A percentile compares a stretch with the other conserved stretches of the same genome.
Evolutionary conservation across 2,329 filamentous ascomycete genomes (phyloP).

Genomic region (Colletotrichum sansevieriae): DNA sequence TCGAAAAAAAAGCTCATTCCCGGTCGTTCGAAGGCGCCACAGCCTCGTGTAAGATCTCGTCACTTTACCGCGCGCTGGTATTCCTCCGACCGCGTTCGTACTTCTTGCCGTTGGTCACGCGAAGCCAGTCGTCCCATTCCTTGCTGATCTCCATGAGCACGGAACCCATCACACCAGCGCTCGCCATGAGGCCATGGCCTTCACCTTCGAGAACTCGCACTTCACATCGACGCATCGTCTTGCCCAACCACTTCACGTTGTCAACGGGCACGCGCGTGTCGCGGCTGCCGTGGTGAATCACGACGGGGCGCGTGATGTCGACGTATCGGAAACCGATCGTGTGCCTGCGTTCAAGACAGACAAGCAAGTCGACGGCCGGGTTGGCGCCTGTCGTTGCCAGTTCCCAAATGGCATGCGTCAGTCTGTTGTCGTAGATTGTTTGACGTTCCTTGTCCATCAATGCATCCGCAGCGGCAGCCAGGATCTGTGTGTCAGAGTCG

Average conservation of each 20-base stretch:
- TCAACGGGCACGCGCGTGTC: conserved; percentile 94
- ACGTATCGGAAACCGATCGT: conserved; percentile 97
- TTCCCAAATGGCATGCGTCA: conserved; percentile 96
- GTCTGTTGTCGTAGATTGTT: conserved; percentile 81
- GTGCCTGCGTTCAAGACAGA: conserved; percentile 91
- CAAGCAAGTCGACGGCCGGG: conserved; percentile 90
- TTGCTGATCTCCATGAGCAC: conserved; percentile 94
- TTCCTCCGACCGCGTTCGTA: conserved; percentile 38
- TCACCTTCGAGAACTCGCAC: conserved; percentile 91
- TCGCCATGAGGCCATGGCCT: conserved; percentile 96
- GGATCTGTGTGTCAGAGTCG: conserved; percentile 50
- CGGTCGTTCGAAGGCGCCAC: not conserved
- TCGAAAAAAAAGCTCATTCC: conserved; percentile 10
- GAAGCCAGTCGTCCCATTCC: conserved; percentile 92
- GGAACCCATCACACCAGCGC: conserved; percentile 89
- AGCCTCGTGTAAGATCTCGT: not conserved
- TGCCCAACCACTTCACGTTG: conserved; percentile 94
- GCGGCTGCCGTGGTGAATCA: conserved; percentile 93
- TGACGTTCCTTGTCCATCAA: conserved; percentile 80
- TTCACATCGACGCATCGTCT: conserved; percentile 93
- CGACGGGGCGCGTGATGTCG: conserved; percentile 89
- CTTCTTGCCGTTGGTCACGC: conserved; percentile 59
- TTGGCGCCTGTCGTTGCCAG: conserved; percentile 92
- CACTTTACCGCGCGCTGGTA: conserved; percentile 29
- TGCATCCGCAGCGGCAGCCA: conserved; percentile 70